Percentiles rank a stretch among this genome's conserved stretches.
Evolutionary conservation across 148 eudicot genomes (phyloP).

Genomic region (Polygonum aviculare): DNA sequence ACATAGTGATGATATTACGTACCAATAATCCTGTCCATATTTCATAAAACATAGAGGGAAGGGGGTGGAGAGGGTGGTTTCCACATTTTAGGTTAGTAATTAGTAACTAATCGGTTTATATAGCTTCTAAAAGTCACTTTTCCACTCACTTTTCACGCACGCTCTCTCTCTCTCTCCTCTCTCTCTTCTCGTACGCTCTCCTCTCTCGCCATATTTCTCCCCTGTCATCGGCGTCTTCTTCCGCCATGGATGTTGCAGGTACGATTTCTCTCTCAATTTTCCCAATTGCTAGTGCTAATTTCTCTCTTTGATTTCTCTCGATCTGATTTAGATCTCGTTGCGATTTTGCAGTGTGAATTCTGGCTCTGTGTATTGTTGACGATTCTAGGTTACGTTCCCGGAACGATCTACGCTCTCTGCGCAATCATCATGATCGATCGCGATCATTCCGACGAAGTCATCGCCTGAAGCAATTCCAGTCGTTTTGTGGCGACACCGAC

Average conservation of each 20-base stretch:
- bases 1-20: too few species aligned
- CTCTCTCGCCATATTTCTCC: conserved; percentile 42
- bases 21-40: too few species aligned
- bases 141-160: too few species aligned
- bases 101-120: too few species aligned
- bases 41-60: too few species aligned
- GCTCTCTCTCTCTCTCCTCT: too few species aligned
- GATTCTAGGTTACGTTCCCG: conserved; percentile 70
- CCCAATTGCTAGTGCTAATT: background rate
- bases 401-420: conserved; percentile 73
- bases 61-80: too few species aligned
- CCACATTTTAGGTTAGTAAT: too few species aligned
- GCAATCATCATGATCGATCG: conserved; percentile 52
- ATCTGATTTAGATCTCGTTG: background rate
- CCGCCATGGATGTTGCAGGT: conserved; percentile 61
- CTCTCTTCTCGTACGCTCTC: too few species aligned
- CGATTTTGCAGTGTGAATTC: conserved; percentile 45
- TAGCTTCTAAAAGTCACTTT: too few species aligned
- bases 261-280: background rate
- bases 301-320: background rate
- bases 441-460: conserved; percentile 27
- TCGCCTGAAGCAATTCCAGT: too few species aligned
- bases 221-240: conserved; percentile 57
- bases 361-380: conserved; percentile 70
- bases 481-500: too few species aligned